Conservation (phyloP, 495 filamentous ascomycete genomes). For the Polyplosphaeria fusca region DNA sequence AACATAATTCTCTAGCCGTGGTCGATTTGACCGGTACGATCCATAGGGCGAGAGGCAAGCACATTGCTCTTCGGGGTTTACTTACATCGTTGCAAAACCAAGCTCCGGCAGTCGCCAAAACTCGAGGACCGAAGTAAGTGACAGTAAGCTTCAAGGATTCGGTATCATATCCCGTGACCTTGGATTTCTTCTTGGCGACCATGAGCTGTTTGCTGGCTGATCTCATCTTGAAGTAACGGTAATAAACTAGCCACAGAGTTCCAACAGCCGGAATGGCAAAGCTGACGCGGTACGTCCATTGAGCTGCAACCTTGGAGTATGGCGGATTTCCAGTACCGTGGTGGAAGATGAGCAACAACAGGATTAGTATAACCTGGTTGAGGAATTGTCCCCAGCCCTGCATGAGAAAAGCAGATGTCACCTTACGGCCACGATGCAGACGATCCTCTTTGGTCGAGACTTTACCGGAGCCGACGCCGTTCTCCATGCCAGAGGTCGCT, state of each 20-base stretch:
- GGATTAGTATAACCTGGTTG: conserved; percentile 82
- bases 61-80: too few species aligned
- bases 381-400: conserved; percentile 93
- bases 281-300: conserved; percentile 82
- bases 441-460: conserved; percentile 86
- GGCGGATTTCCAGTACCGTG: conserved; percentile 66
- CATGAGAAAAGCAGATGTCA: conserved; percentile 92
- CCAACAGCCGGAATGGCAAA: conserved; percentile 83
- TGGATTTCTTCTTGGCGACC: conserved; percentile 74
- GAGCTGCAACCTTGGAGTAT: conserved; percentile 65
- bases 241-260: conserved; percentile 89
- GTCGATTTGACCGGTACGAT: too few species aligned
- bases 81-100: conserved; percentile 94
- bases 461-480: conserved; percentile 76
- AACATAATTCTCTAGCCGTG: too few species aligned
- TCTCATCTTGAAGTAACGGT: conserved; percentile 86
- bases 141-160: conserved; percentile 71
- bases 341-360: conserved; percentile 78
- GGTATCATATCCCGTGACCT: conserved; percentile 85
- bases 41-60: too few species aligned
- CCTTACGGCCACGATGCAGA: conserved; percentile 87
- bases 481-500: conserved; percentile 92
- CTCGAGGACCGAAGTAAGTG: conserved; percentile 73
- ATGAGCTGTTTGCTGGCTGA: conserved; percentile 67
- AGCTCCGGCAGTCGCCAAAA: conserved; percentile 76